Evolutionary conservation across 73 alveolate species (phyloP).

Genomic region (Paramecium caudatum): DNA sequence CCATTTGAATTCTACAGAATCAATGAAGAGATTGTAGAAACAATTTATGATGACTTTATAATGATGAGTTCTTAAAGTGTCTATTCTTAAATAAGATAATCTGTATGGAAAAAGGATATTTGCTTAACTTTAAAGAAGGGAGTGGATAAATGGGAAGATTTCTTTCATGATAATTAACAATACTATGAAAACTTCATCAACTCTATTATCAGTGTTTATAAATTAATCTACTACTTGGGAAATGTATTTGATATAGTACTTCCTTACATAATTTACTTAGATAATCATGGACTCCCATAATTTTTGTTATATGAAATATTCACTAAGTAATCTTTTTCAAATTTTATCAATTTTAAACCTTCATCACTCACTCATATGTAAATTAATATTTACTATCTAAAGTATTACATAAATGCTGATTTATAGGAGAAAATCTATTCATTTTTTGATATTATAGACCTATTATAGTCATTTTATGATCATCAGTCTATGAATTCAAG

Average conservation of each 20-base stretch:
- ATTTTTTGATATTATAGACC: slow-evolving; percentile 20
- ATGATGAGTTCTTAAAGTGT: neutral
- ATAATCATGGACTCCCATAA: slow-evolving; percentile 9
- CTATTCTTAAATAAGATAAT: neutral
- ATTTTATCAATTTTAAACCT: neutral
- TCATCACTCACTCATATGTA: slow-evolving; percentile 23
- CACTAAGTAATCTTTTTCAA: neutral
- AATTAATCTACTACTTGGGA: neutral
- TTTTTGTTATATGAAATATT: slow-evolving; percentile 29
- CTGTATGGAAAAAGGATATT: neutral
- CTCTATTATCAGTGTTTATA: neutral
- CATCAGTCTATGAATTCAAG: neutral
- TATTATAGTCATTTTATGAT: neutral
- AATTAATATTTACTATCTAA: neutral
- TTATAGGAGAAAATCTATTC: slow-evolving; percentile 9
- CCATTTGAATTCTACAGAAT: neutral
- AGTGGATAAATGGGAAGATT: neutral
- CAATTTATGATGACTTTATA: neutral
- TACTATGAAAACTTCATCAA: slow-evolving; percentile 32
- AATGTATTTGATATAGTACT: neutral
- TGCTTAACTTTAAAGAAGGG: slow-evolving; percentile 36
- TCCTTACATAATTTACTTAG: slow-evolving; percentile 34
- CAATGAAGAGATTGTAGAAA: neutral
- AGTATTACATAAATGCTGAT: neutral
- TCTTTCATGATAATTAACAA: slow-evolving; percentile 3